Base-by-base conservation (phyloP, 2,329 filamentous ascomycete species). In the Penicillium italicum region DNA sequence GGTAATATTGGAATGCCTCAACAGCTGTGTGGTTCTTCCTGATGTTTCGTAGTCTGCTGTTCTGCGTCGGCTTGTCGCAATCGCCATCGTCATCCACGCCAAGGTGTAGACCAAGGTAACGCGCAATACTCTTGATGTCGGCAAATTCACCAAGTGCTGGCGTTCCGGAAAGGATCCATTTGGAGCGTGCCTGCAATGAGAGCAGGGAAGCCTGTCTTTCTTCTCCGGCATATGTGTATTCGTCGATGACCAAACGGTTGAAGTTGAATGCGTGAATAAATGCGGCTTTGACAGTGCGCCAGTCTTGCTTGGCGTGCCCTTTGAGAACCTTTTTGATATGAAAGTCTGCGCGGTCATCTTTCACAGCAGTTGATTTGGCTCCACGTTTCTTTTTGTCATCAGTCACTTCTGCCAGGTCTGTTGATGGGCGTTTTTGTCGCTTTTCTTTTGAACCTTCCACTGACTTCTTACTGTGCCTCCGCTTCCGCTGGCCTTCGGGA, bases 81-180 rank as follows among this genome's bases (percentile, higher is more conserved):
- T 74, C 67, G 2, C 76, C 74, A 54, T 79, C 79, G 40, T 82
- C 79, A 45, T 84, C 78, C 20, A 80, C 68, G 2, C 82, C 84
- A 0, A 88, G 71, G 43, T 77, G 75, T 22, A 85, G 70, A 1
- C 80, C 78, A 2, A 88, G 66, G 16, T 86, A 78, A 1, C 72
- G 72, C 0, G 83, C 83, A 55, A 87, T 83, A 16, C 76, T 77
- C 49, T 85, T 82, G 9, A 88, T 74, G 58, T 86, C 82, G 1
- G 79, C 77, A 62, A 85, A 85, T 51, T 82, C 79, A 5, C 77
- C 75, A 3, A 87, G 64, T 0, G 78, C 75, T 1, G 85, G 85
- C 1, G 85, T 88, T 3, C 82, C 85, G 0, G 85, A 88, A 2
- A 88, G 71, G 7, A 85, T 74, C 85, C 85, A 88, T 51, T 78